phyloP scores from a whole-genome alignment of 495 filamentous ascomycete species.

The Parachaetomium inaequale region DNA sequence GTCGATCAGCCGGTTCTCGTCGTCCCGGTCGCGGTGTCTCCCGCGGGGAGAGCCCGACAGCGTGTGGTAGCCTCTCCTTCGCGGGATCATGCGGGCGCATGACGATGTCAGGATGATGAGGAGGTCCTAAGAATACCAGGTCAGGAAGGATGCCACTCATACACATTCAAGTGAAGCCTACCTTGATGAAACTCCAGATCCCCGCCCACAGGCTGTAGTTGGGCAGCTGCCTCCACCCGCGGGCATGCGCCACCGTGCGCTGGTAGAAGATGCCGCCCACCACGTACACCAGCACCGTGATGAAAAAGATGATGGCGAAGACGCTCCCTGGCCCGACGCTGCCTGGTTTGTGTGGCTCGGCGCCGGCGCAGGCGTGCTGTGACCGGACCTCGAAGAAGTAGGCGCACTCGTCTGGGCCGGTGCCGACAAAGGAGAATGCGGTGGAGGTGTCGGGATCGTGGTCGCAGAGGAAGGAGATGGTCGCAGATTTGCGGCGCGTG shows the following conservation, averaged over 20 bases:
- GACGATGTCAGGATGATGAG: constrained; percentile 76
- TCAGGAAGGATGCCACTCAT: background rate
- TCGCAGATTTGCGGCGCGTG: constrained; percentile 69
- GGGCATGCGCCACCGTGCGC: constrained; percentile 87
- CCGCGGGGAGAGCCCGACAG: constrained; percentile 47
- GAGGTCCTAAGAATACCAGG: constrained; percentile 61
- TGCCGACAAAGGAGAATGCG: constrained; percentile 76
- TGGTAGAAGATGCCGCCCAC: constrained; percentile 94
- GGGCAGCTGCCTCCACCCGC: constrained; percentile 92
- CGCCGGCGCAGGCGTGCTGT: constrained; percentile 70
- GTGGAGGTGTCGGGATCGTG: constrained; percentile 58
- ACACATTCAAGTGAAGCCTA: constrained; percentile 41
- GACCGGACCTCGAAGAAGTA: constrained; percentile 97
- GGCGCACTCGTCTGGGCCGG: constrained; percentile 80
- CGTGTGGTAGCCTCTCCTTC: constrained; percentile 60
- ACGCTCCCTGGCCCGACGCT: constrained; percentile 80
- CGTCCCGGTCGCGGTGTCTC: constrained; percentile 58
- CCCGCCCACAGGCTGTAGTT: constrained; percentile 92
- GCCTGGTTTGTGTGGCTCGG: constrained; percentile 56
- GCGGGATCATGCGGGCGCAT: constrained; percentile 62
- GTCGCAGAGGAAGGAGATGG: constrained; percentile 93
- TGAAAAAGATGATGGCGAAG: constrained; percentile 86
- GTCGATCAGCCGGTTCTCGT: constrained; percentile 92
- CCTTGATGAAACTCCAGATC: constrained; percentile 77
- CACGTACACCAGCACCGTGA: constrained; percentile 83